Evolutionary conservation across 78 protist species (phyloP), one percentile per base, ranked within the genome.

Genomic region (Dictyostelium intermedium): DNA sequence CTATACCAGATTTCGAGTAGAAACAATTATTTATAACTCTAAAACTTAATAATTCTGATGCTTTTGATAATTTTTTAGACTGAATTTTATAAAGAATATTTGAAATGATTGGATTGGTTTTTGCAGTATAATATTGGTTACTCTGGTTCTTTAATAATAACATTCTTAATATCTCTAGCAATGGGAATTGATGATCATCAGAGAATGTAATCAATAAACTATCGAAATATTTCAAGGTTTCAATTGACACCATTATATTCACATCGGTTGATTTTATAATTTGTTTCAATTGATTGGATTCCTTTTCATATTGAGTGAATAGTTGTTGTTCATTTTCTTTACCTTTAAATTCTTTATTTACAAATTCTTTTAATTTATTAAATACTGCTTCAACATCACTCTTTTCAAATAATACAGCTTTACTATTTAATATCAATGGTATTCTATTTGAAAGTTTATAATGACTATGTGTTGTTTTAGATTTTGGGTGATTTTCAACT

Each of bases 21-120:
- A 87, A 87, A 63, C 93, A 78, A 87, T 87, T 87, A 34, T 30
- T 43, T 35, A 85, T 85, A 10, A 89, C 45, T 66, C 94, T 83
- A 80, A 27, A 89, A 11, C 56, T 43, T 10, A 69, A 43, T 69
- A 89, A 80, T 80, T 80, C 82, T 1, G 85, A n/a, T 70, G 34
- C 41, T 53, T 50, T 78, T 25, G 87, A 80, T 30, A 77, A 23
- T 7, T 89, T 41, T 10, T 45, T 70, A 1, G 16, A n/a, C 0
- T 70, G 3, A 7, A 78, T 78, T 41, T 34, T 16, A 35, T 43
- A 5, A 1, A 89, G 72, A n/a, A 45, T 13, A 11, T 32, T 70
- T 50, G 82, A 63, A 34, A 89, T 50, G 0, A n/a, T 35, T 25
- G 60, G 9, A 7, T 87, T 80, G 1, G 73, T 39, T 27, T 32